phyloP scores from a whole-genome alignment of 2,329 filamentous ascomycete species.

The Akanthomyces uredinophilus region DNA sequence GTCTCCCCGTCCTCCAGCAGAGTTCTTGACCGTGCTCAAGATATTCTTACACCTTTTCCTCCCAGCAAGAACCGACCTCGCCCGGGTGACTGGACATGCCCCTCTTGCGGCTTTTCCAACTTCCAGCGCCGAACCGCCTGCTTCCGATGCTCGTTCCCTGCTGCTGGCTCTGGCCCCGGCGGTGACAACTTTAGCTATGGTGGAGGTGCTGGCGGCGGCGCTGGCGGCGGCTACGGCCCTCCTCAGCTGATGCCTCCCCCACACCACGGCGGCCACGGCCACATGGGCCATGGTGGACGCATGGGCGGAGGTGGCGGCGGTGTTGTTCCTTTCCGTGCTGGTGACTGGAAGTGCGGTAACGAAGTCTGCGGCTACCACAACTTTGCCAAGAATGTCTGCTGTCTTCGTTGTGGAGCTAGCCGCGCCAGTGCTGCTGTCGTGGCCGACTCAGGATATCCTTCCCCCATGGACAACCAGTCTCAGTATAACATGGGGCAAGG shows the following conservation, averaged over 20 bases:
- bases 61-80: constrained; percentile 97
- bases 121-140: constrained; percentile 98
- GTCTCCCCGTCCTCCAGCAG: constrained; percentile 96
- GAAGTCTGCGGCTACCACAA: constrained; percentile 98
- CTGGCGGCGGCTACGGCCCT: constrained; percentile 48
- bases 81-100: constrained; percentile 98
- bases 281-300: constrained; percentile 57
- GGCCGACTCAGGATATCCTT: constrained; percentile 86
- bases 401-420: constrained; percentile 90
- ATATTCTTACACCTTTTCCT: constrained; percentile 94
- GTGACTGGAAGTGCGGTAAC: constrained; percentile 98
- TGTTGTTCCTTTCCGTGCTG: constrained; percentile 92
- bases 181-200: constrained; percentile 59
- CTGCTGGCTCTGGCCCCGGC: constrained; percentile 67
- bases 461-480: constrained; percentile 79
- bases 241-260: constrained; percentile 76
- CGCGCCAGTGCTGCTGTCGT: constrained; percentile 91
- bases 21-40: constrained; percentile 89
- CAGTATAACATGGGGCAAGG: constrained; percentile 81
- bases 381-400: constrained; percentile 98
- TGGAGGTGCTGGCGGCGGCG: neutral
- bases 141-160: constrained; percentile 99
- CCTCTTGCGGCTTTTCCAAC: constrained; percentile 97
- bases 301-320: constrained; percentile 69
- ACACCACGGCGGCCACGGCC: constrained; percentile 49